phyloP scores from a whole-genome alignment of 805 yeast genomes.

The Candida maltosa region DNA sequence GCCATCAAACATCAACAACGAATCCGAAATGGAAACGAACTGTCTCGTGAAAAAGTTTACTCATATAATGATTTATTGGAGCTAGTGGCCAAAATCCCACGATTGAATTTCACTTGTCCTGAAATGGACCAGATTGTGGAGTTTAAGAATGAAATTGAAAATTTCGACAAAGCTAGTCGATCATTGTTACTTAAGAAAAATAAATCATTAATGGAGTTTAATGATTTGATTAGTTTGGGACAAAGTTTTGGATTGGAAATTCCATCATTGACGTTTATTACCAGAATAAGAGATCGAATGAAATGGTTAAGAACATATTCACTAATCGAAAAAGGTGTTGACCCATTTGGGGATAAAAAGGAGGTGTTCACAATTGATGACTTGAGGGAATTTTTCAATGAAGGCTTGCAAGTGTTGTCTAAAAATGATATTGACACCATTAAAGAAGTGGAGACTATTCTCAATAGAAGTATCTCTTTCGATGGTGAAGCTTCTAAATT shows the following conservation, averaged over 20 bases:
- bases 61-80: constrained; percentile 20
- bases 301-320: constrained; percentile 31
- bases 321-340: constrained; percentile 36
- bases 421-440: constrained; percentile 32
- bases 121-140: constrained; percentile 61
- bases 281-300: constrained; percentile 30
- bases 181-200: constrained; percentile 29
- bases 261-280: constrained; percentile 40
- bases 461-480: constrained; percentile 22
- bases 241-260: constrained; percentile 56
- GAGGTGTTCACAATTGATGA: constrained; percentile 30
- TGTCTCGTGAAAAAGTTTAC: constrained; percentile 2
- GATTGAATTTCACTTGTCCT: constrained; percentile 47
- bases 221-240: constrained; percentile 56
- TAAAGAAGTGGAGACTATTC: constrained; percentile 17
- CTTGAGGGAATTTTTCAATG: constrained; percentile 21
- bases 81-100: constrained; percentile 46
- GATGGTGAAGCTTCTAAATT: constrained; percentile 15
- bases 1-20: constrained; percentile 51
- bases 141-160: constrained; percentile 48
- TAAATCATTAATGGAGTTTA: constrained; percentile 42
- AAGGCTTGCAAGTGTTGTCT: constrained; percentile 26
- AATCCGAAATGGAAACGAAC: constrained; percentile 32
- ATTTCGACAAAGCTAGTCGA: constrained; percentile 48
- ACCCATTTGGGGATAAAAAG: constrained; percentile 35